Evolutionary conservation across 768 basidiomycete species (phyloP).

Genomic region (Trametes maxima): DNA sequence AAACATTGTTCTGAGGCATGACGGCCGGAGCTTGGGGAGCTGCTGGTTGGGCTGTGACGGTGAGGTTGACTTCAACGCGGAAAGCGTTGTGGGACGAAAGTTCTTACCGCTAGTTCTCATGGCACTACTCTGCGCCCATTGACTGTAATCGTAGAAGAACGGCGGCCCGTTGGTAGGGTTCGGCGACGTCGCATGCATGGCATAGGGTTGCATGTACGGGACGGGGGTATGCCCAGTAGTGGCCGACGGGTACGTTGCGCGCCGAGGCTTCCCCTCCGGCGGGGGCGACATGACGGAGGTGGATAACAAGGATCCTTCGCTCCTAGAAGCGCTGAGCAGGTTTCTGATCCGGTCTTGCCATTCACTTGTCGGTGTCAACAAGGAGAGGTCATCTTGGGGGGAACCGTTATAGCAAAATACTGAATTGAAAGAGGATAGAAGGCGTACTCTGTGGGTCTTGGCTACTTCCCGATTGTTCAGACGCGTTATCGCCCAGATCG

Average conservation of each 20-base stretch:
- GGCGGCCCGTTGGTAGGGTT: not conserved
- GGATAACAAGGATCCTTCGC: not conserved
- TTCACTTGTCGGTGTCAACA: conserved; percentile 23
- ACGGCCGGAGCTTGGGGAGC: not conserved
- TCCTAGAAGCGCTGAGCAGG: not conserved
- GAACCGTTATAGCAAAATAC: not conserved
- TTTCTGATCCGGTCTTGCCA: conserved; percentile 26
- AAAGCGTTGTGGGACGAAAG: not conserved
- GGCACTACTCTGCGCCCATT: not conserved
- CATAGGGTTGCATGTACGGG: not conserved
- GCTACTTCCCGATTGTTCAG: conserved; percentile 14
- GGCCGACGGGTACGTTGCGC: conserved; percentile 20
- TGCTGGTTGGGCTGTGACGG: not conserved
- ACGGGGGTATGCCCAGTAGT: not conserved
- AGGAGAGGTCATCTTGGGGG: conserved; percentile 12
- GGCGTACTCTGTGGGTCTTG: conserved; percentile 1
- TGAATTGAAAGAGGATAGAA: too few relatives aligned
- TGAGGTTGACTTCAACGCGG: not conserved
- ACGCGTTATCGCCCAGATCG: conserved; percentile 23
- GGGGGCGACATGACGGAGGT: not conserved
- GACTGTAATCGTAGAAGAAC: not conserved
- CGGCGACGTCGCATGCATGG: not conserved
- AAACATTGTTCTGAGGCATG: not conserved
- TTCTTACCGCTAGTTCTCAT: conserved; percentile 2
- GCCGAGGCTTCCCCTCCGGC: conserved; percentile 7